Evolutionary conservation across 2,329 filamentous ascomycete genomes (phyloP).

Genomic region (Ophiostoma quercus): DNA sequence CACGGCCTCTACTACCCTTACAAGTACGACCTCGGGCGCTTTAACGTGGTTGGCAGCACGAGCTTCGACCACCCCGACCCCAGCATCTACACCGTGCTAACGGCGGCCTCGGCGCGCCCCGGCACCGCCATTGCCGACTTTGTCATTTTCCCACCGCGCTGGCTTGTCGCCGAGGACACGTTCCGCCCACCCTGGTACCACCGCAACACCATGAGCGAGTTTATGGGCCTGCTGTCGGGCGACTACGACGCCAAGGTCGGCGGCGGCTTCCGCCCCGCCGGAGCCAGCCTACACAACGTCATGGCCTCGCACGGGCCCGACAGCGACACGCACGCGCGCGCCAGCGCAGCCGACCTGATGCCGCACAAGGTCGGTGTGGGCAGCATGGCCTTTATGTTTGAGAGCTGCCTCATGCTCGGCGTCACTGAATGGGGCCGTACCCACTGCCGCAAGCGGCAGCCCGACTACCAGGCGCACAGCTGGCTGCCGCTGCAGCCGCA

Average conservation of each 20-base stretch:
- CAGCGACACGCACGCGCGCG: conserved; percentile 51
- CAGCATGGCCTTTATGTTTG: conserved; percentile 65
- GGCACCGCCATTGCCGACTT: conserved; percentile 66
- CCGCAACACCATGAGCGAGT: conserved; percentile 62
- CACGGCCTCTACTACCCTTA: conserved; percentile 75
- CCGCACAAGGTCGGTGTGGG: conserved; percentile 52
- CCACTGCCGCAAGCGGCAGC: no score
- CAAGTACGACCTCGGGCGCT: conserved; percentile 76
- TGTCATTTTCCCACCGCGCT: conserved; percentile 66
- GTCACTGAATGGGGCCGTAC: conserved; percentile 59
- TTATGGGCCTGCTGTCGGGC: conserved; percentile 56
- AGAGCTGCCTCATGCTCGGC: conserved; percentile 63
- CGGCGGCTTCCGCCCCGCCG: conserved; percentile 54
- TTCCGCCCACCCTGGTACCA: conserved; percentile 71
- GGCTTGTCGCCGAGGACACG: conserved; percentile 64
- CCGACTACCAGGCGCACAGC: no score
- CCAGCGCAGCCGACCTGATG: conserved; percentile 47
- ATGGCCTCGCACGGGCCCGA: conserved; percentile 65
- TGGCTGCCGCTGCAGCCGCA: no score
- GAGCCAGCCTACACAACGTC: conserved; percentile 63
- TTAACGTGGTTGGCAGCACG: conserved; percentile 67
- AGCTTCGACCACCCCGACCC: conserved; percentile 75
- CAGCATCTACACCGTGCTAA: conserved; percentile 68
- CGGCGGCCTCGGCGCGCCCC: conserved; percentile 53
- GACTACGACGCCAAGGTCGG: conserved; percentile 58